phyloP scores from a whole-genome alignment of 371 early-diverging fungal species.

The Coemansia sp. region DNA sequence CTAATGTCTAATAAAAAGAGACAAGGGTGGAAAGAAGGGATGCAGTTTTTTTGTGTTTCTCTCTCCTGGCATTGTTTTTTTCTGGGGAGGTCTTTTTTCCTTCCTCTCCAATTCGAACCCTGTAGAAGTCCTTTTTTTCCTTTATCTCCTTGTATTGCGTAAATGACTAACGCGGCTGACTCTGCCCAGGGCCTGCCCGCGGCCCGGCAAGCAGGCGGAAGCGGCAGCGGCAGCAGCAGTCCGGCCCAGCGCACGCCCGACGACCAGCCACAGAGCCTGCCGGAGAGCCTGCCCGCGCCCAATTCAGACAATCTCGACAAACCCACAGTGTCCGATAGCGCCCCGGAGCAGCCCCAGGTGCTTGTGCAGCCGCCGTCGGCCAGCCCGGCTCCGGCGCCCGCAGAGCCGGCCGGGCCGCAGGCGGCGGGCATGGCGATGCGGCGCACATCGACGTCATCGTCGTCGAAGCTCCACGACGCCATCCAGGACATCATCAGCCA shows the following conservation, averaged over 20 bases:
- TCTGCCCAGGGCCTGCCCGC: neutral
- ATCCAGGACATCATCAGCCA: constrained; percentile 54
- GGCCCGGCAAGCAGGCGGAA: neutral
- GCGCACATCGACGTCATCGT: constrained; percentile 46
- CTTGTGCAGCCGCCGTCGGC: constrained; percentile 2
- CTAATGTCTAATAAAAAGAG: neutral
- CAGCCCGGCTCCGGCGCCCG: neutral
- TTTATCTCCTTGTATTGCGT: neutral
- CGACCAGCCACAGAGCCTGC: too few relatives aligned
- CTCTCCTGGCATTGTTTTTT: neutral
- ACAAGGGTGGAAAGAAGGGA: neutral
- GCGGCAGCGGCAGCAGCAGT: neutral
- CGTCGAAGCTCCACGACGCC: constrained; percentile 52
- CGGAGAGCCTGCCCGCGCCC: too few relatives aligned
- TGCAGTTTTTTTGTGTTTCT: neutral
- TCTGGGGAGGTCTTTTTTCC: neutral
- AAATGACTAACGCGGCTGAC: constrained; percentile 9
- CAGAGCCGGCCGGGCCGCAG: neutral
- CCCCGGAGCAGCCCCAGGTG: constrained; percentile 4
- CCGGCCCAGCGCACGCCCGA: too few relatives aligned
- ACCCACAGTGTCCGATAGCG: too few relatives aligned
- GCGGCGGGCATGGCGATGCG: constrained; percentile 20
- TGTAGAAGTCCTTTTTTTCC: constrained; percentile 2
- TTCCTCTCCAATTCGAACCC: constrained; percentile 10
- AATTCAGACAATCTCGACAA: too few relatives aligned